Evolutionary conservation across 2,329 filamentous ascomycete species (phyloP), one percentile per base, ranked within the genome.

Genomic region (Monilinia aucupariae): DNA sequence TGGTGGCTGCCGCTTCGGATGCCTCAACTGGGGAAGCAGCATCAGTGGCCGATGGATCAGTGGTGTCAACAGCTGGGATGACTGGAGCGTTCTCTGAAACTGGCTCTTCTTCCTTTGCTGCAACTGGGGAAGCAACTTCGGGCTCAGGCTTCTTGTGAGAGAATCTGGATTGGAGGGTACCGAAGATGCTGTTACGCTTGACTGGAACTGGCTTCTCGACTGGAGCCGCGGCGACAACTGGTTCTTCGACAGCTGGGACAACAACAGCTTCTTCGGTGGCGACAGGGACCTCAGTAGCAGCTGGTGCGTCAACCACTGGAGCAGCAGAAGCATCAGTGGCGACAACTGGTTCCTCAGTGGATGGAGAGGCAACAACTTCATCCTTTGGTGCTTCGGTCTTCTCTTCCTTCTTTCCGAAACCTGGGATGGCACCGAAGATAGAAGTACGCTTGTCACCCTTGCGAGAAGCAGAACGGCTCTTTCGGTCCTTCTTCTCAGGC

Each of bases 391-490:
- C 63, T 58, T 73, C 74, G 12, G 48, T 47, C 64, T 72, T 74
- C 51, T 74, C 73, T 39, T 74, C 75, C 62, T 74, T 72, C 68
- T 77, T 76, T 70, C 72, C 63, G 73, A 77, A 65, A 73, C 73
- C 72, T 78, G 81, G 74, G 66, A 86, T 79, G 71, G 72, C 77
- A 69, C 81, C 82, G 71, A 88, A 87, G 77, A 87, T 82, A 61
- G 85, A 87, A 53, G 78, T 77, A 59, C 85, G 85, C 83, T 62
- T 62, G 3, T 58, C 60, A 58, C 34, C 51, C 55, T 88, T 88
- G 73, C 82, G 82, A 74, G 84, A 87, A 58, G 81, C 80, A 69
- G 84, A 86, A 72, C 85, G 82, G 68, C 81, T 82, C 80, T 86
- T 86, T 68, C 81, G 77, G 73, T 84, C 80, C 71, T 85, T 80